Evolutionary conservation across 139 green algal species (phyloP).

Genomic region (Chlorella sp.): DNA sequence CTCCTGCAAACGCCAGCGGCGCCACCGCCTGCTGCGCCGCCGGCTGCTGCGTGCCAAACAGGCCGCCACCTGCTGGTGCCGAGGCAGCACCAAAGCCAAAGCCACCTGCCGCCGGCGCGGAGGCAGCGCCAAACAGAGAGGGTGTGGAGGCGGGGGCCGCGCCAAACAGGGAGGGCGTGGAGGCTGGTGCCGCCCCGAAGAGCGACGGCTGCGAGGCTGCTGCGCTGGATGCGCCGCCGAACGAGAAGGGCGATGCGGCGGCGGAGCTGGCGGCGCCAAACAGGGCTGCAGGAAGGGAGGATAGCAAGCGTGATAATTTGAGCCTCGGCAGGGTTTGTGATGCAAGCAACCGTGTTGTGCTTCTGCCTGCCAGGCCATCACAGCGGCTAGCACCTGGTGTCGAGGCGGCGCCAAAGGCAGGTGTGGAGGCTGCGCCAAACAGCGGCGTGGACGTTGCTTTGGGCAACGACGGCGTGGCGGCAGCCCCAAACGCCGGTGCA

Average conservation of each 20-base stretch:
- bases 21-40: too few species aligned
- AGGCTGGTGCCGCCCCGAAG: background rate
- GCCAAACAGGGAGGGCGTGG: conserved; percentile 33
- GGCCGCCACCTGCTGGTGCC: background rate
- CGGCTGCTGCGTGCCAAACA: conserved; percentile 21
- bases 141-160: conserved; percentile 5
- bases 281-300: conserved; percentile 14
- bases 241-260: conserved; percentile 26
- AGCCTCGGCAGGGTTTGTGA: too few species aligned
- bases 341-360: background rate
- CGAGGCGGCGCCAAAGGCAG: conserved; percentile 35
- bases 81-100: conserved; percentile 26
- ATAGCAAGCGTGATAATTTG: too few species aligned
- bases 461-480: conserved; percentile 6
- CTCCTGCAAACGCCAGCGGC: conserved; percentile 12
- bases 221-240: conserved; percentile 7
- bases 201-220: background rate
- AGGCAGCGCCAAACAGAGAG: conserved; percentile 22
- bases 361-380: background rate
- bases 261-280: conserved; percentile 38
- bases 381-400: background rate
- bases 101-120: background rate
- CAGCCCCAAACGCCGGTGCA: conserved; percentile 30
- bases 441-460: conserved; percentile 49
- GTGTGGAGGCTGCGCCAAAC: conserved; percentile 41